Percentiles rank a stretch among this genome's conserved stretches.
phyloP scores from a whole-genome alignment of 1,284 basidiomycete genomes.

The Ceratobasidium sp. region DNA sequence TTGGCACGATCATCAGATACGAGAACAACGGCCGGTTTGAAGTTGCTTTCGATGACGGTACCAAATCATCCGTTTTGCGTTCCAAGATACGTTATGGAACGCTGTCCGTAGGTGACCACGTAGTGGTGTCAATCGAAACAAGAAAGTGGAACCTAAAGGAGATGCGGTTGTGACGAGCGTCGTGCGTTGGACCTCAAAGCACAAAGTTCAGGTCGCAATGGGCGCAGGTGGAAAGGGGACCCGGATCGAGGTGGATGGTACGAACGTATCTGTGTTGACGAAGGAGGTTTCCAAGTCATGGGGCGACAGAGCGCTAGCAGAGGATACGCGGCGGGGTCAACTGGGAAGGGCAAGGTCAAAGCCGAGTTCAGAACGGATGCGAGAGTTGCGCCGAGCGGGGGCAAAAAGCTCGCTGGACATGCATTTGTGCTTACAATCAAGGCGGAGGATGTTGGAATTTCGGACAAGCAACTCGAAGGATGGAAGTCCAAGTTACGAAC shows the following conservation, averaged over 20 bases:
- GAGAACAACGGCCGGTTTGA: slow-evolving; percentile 46
- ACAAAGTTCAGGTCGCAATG: slow-evolving; percentile 52
- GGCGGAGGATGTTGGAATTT: slow-evolving; percentile 43
- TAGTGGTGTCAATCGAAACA: slow-evolving; percentile 51
- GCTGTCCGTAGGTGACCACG: slow-evolving; percentile 62
- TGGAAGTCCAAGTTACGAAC: slow-evolving; percentile 36
- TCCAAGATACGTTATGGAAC: slow-evolving; percentile 62
- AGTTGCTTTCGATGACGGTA: slow-evolving; percentile 68
- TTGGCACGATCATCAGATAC: slow-evolving; percentile 55
- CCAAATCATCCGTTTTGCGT: slow-evolving; percentile 55
- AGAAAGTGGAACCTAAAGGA: slow-evolving; percentile 36
- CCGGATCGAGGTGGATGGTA: slow-evolving; percentile 7
- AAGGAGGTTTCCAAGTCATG: slow-evolving; percentile 37
- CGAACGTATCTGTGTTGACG: slow-evolving; percentile 25
- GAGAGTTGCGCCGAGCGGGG: slow-evolving; percentile 48
- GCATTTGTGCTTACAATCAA: slow-evolving; percentile 59
- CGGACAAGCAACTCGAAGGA: slow-evolving; percentile 53
- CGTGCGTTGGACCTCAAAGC: slow-evolving; percentile 48
- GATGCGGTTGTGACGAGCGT: slow-evolving; percentile 52
- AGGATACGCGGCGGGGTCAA: slow-evolving; percentile 49
- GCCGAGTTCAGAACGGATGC: slow-evolving; percentile 55
- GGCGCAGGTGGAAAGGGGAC: slow-evolving; percentile 51
- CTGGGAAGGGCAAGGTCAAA: slow-evolving; percentile 55
- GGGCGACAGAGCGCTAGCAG: slow-evolving; percentile 46
- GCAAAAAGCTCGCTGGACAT: slow-evolving; percentile 55